Evolutionary conservation across 805 yeast genomes (phyloP).

Genomic region (Candida quercuum): DNA sequence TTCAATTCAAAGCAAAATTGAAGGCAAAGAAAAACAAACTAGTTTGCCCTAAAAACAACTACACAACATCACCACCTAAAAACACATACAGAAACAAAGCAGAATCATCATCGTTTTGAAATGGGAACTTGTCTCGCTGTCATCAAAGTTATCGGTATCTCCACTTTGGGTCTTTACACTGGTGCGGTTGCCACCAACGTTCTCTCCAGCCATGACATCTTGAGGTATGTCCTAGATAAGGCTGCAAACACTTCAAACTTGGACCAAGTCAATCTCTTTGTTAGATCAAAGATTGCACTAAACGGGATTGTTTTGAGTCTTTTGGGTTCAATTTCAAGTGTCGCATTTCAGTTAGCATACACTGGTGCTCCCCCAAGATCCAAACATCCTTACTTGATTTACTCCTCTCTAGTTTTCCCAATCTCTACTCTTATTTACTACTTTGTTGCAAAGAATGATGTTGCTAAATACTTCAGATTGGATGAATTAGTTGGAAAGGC

Average conservation of each 20-base stretch:
- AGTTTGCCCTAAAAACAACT: too few species aligned
- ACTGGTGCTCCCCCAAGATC: constrained; percentile 46
- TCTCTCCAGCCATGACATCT: constrained; percentile 16
- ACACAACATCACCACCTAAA: too few species aligned
- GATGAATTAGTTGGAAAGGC: constrained; percentile 6
- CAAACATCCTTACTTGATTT: constrained; percentile 70
- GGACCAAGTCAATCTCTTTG: constrained; percentile 16
- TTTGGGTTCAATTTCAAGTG: constrained; percentile 44
- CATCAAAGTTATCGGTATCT: constrained; percentile 58
- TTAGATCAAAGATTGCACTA: constrained; percentile 14
- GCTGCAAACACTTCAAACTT: constrained; percentile 26
- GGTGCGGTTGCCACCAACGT: constrained; percentile 39
- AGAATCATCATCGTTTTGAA: too few species aligned
- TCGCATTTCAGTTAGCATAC: constrained; percentile 51
- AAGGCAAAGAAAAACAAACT: too few species aligned
- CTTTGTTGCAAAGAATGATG: constrained; percentile 4
- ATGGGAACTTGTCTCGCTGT: constrained; percentile 53
- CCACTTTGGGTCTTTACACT: constrained; percentile 63
- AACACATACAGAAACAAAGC: too few species aligned
- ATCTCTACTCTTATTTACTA: constrained; percentile 12
- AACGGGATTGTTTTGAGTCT: constrained; percentile 23
- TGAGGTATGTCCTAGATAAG: constrained; percentile 26
- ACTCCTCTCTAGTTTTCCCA: constrained; percentile 28
- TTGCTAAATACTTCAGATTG: constrained; percentile 6
- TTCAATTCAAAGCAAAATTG: not conserved